Conservation (phyloP, 345 rosid genomes). For the Pistacia integerrima region DNA sequence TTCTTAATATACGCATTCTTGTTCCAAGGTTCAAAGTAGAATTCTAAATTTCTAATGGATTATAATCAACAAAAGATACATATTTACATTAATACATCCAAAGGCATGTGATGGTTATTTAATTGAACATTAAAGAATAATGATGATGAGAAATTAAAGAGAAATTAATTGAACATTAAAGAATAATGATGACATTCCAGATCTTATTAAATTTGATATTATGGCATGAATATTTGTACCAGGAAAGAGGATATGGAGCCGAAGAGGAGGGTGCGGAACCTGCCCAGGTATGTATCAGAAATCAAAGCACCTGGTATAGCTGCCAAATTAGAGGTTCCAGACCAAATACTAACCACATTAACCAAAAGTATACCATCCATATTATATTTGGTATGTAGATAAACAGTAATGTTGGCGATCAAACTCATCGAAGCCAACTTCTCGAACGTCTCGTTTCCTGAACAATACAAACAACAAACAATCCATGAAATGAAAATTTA, state of each 20-base stretch:
- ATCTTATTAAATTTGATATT: neutral
- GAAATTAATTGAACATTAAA: too few relatives aligned
- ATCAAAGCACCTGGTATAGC: conserved; percentile 58
- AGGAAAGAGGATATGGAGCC: conserved; percentile 52
- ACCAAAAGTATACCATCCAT: conserved; percentile 55
- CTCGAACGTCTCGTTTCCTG: conserved; percentile 71
- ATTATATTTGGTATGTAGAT: conserved; percentile 51
- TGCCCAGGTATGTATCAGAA: conserved; percentile 57
- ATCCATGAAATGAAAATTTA: neutral
- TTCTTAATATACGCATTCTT: neutral
- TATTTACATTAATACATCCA: neutral
- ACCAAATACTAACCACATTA: conserved; percentile 54
- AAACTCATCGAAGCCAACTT: conserved; percentile 70
- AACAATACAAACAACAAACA: neutral
- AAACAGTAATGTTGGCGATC: conserved; percentile 51
- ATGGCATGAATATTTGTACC: conserved; percentile 25
- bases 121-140: too few relatives aligned
- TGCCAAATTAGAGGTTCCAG: conserved; percentile 54
- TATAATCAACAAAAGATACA: neutral
- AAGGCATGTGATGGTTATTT: neutral
- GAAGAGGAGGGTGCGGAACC: conserved; percentile 47
- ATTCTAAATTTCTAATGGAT: neutral
- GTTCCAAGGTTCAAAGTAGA: neutral
- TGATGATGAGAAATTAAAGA: too few relatives aligned
- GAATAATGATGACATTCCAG: neutral